Base-by-base conservation (phyloP, 73 alveolate species). In the Paramecium octaurelia region DNA sequence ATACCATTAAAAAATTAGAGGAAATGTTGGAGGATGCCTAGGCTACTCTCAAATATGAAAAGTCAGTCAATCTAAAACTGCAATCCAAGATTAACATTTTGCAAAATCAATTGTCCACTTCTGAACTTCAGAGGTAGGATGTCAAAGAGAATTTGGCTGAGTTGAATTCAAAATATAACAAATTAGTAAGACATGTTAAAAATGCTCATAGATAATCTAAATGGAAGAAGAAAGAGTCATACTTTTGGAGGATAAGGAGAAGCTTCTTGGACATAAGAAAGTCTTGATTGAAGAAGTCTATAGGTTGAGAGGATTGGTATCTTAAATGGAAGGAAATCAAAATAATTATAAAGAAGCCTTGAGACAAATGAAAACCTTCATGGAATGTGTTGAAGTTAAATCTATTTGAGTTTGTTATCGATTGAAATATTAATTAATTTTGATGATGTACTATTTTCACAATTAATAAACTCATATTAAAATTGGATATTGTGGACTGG, bases 341-440 rank as follows among this genome's bases (percentile, higher is more conserved):
- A 44, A 44, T 80, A 80, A 43, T 80, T 80, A 80, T 46, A 80
- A 23, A 35, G 91, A 80, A 48, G 91, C 77, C 4, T 80, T 80
- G 29, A 80, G 38, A 46, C 1, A 80, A 43, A 76, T 80, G 8
- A 80, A 48, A 46, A 44, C 21, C 20, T 80, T 80, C 44, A 80
- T 80, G 91, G 91, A 80, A 31, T 44, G 75, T 44, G 91, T 80
- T 6, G 91, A 80, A 80, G 12, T 80, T 8, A 80, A 80, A 80
- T 57, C 91, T 8, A 80, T 24, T 14, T 64, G 84, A 64, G 21
- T 8, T 7, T 18, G 69, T 18, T 54, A 54, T 54, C n/a, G 2
- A 54, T 18, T 18, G 34, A 54, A 54, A 4, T n/a, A 54, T 54
- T 54, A 54, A 54, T 54, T 54, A 54, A 54, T n/a, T 54, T 54